Evolutionary conservation across 2,329 filamentous ascomycete species (phyloP).

Genomic region (Dactylellina haptotyla): DNA sequence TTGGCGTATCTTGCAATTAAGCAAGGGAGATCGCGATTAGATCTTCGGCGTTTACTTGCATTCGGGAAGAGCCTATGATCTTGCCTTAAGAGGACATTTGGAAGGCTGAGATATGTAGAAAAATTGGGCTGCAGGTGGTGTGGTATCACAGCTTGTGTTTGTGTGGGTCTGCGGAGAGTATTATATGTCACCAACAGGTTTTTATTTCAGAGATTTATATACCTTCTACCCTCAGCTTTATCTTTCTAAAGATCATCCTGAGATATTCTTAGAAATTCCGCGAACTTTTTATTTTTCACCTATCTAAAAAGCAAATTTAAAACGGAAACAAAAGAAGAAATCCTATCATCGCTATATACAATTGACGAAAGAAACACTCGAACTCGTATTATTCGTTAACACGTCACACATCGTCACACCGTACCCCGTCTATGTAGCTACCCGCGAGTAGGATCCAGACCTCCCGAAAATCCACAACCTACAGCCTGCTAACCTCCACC

Average conservation of each 20-base stretch:
- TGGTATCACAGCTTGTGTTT: not conserved
- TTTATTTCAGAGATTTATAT: not conserved
- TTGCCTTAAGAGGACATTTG: no score
- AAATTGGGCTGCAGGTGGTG: not conserved
- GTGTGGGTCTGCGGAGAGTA: no score
- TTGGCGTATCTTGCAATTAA: no score
- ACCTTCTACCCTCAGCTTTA: not conserved
- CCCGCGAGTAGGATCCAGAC: not conserved
- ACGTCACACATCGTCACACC: no score
- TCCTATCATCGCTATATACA: no score
- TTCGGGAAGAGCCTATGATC: no score
- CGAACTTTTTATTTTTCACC: not conserved
- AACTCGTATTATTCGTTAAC: no score
- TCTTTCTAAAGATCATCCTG: constrained; percentile 14
- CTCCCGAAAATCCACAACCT: not conserved
- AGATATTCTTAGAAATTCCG: not conserved
- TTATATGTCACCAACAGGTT: no score
- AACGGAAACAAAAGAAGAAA: not conserved
- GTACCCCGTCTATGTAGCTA: not conserved
- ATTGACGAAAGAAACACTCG: no score
- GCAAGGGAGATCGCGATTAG: no score
- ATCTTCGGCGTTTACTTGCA: no score
- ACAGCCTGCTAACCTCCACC: constrained; percentile 41
- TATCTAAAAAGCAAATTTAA: not conserved
- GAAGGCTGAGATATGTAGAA: no score